Base-by-base conservation (phyloP, 345 rosid genomes). In the Citropsis articulata region DNA sequence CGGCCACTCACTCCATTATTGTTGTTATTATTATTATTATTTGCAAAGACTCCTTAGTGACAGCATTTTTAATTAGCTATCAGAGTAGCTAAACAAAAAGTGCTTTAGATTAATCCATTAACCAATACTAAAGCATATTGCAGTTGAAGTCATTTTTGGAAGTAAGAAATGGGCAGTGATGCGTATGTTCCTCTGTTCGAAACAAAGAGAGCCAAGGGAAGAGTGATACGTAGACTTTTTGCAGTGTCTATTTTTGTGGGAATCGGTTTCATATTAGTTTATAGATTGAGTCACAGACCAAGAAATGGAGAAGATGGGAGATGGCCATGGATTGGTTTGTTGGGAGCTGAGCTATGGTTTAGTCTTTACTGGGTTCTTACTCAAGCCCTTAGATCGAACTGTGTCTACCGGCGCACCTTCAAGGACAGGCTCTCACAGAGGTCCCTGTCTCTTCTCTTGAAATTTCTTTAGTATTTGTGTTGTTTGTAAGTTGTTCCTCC, bases 291-390 rank as follows among this genome's bases (percentile, higher is more conserved):
- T 31, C 75, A 81, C 71, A 9, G 66, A 27, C 89, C 91, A 31
- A 71, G 24, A 9, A 31, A 75, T 30, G 66, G 74, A 35, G 81
- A 72, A 36, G 28, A 56, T 64, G 84, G 75, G 19, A 81, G 86
- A 73, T 86, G 82, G 89, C 85, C 57, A 62, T 90, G 92, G 90
- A 6, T 84, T 55, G 91, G 88, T 14, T 48, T 88, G 86, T 66
- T 88, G 22, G 78, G 72, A 21, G 81, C 93, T 5, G 93, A 90
- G 77, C 66, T 90, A 1, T 84, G 85, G 87, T 87, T 88, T 35
- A 83, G 88, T 50, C 69, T 86, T 12, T 87, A 80, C 62, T 90
- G 93, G 93, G 22, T 87, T 57, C 25, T 79, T 27, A 84, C 82
- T 36, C 90, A 87, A 69, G 79, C 87, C 19, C 79, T 79, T 19